Evolutionary conservation across 1,284 basidiomycete species (phyloP).

Genomic region (Omphalotus olearius): DNA sequence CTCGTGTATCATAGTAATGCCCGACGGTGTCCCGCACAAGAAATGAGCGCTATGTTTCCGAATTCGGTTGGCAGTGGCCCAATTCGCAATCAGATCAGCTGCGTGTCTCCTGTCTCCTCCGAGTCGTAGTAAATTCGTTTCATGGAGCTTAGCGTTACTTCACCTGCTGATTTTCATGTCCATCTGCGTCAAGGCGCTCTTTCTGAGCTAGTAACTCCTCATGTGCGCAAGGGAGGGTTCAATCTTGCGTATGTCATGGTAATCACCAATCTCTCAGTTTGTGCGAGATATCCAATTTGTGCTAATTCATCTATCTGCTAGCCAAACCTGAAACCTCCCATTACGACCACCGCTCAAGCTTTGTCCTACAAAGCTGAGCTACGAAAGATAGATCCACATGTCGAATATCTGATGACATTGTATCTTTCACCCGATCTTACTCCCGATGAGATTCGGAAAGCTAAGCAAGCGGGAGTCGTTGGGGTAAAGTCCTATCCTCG

Average conservation of each 20-base stretch:
- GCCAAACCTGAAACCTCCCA: constrained; percentile 94
- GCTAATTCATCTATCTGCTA: constrained; percentile 27
- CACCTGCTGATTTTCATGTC: constrained; percentile 95
- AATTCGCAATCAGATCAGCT: too few species aligned
- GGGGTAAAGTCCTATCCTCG: constrained; percentile 97
- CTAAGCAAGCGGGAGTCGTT: constrained; percentile 79
- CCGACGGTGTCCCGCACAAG: too few species aligned
- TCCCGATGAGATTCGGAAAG: constrained; percentile 87
- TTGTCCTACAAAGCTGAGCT: constrained; percentile 78
- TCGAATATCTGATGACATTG: constrained; percentile 93
- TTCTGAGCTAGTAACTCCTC: constrained; percentile 84
- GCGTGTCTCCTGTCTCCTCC: too few species aligned
- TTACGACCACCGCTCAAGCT: constrained; percentile 83
- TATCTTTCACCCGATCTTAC: constrained; percentile 92
- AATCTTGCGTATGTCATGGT: constrained; percentile 97
- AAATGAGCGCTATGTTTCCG: too few species aligned
- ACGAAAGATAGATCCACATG: constrained; percentile 69
- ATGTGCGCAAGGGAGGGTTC: constrained; percentile 89
- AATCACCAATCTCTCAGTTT: constrained; percentile 4
- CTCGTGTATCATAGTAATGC: neutral
- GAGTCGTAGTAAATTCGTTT: too few species aligned
- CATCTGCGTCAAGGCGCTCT: constrained; percentile 90
- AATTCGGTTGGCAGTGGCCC: too few species aligned
- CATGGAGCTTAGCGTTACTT: constrained; percentile 48
- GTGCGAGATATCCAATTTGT: neutral